Percentiles rank a stretch among this genome's conserved stretches.
These are phyloP conservation scores for Glomus cerebriforme DNA, from an alignment of 192 early-diverging fungal species.

Conservation along the genomic window DNA sequence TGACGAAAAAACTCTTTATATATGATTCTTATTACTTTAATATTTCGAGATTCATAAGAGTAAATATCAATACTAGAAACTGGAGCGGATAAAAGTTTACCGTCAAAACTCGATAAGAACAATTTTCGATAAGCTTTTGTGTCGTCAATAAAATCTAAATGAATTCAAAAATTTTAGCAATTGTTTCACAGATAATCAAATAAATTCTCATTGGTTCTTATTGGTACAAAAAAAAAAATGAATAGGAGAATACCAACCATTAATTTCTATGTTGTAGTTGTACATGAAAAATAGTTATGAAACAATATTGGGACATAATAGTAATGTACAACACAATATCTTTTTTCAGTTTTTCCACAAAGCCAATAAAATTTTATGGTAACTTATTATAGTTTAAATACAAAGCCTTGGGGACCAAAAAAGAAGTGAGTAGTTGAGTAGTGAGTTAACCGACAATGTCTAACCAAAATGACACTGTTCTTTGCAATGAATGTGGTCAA, in stretches of 20 bases:
- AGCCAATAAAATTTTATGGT: not conserved
- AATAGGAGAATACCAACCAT: not conserved
- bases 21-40: constrained; percentile 9
- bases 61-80: constrained; percentile 6
- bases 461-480: not conserved
- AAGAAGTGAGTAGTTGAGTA: not conserved
- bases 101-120: no score
- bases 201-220: not conserved
- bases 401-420: not conserved
- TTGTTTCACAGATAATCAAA: constrained; percentile 1
- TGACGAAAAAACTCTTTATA: constrained; percentile 5
- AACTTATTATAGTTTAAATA: constrained; percentile 7
- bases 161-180: not conserved
- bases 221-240: no score
- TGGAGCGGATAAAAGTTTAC: no score
- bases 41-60: constrained; percentile 13
- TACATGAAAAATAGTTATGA: no score
- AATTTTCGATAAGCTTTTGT: no score
- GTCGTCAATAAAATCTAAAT: not conserved
- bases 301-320: no score
- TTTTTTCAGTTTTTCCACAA: no score
- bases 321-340: no score
- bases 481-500: constrained; percentile 7
- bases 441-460: constrained; percentile 5
- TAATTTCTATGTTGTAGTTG: no score